A percentile compares a stretch with the other conserved stretches of the same genome.
Evolutionary conservation across 768 basidiomycete genomes (phyloP).

Genomic region (Amanita pseudoporphyria): DNA sequence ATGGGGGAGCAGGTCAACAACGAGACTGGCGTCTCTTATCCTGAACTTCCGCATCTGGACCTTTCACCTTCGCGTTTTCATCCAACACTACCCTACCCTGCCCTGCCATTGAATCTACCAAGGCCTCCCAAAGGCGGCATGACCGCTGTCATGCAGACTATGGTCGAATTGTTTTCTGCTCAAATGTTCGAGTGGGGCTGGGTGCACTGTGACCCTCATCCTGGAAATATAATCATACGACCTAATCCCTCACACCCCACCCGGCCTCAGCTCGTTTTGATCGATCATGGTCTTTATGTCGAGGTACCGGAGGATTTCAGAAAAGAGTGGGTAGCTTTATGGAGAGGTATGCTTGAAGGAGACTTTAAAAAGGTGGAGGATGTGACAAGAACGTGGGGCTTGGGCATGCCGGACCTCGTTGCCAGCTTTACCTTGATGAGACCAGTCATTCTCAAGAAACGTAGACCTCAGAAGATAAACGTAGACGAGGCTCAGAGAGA

Average conservation of each 20-base stretch:
- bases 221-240: conserved; percentile 72
- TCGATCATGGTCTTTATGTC: conserved; percentile 92
- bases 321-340: conserved; percentile 67
- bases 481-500: conserved; percentile 18
- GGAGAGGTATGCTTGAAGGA: conserved; percentile 53
- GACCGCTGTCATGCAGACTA: conserved; percentile 67
- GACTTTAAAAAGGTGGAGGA: conserved; percentile 43
- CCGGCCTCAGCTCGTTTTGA: conserved; percentile 61
- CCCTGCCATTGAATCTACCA: conserved; percentile 18
- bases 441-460: conserved; percentile 37
- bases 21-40: conserved; percentile 5
- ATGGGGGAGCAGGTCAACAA: conserved; percentile 38
- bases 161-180: conserved; percentile 81
- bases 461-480: conserved; percentile 18
- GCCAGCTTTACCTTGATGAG: conserved; percentile 66
- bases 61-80: conserved; percentile 6
- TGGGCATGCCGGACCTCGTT: conserved; percentile 61
- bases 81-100: conserved; percentile 10
- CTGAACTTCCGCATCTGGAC: conserved; percentile 6
- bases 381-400: conserved; percentile 54
- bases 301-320: conserved; percentile 56
- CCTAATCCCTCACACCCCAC: conserved; percentile 37
- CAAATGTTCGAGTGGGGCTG: conserved; percentile 92
- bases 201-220: conserved; percentile 74
- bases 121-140: conserved; percentile 51